Evolutionary conservation across 139 green algal species (phyloP), one percentile per base, ranked within the genome.

Genomic region (Zygnema cylindricum): DNA sequence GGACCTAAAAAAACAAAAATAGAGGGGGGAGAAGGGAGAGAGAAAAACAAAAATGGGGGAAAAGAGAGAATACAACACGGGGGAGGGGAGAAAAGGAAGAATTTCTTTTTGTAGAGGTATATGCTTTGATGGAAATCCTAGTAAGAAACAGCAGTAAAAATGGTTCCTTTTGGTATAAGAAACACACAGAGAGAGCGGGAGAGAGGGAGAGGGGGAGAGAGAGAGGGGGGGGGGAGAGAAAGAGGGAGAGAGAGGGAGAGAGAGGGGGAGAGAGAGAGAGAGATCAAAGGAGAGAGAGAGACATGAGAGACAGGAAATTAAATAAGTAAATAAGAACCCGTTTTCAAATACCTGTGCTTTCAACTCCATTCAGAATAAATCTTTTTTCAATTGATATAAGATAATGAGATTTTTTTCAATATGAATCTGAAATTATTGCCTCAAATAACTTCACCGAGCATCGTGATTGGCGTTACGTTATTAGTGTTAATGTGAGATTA

Each of bases 1-100:
- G 96, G 96, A n/a, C 96, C 96, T 89, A 16, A 11, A 85, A 49
- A 41, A 25, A 16, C 77, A 3, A 11, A 7, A 77, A 41, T 83
- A 40, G 49, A 25, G 39, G 16, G 11, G 11, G 11, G 11, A 25
- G 11, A 79, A 79, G 16, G 16, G 7, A 63, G 16, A 63, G 16
- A 63, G 16, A 63, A 63, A 25, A 25, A 63, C 49, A 63, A 63
- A 63, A 63, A 63, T 25, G 49, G 16, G 16, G 49, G 49, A 63
- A 63, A 41, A 79, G 36, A 3, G 71, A 41, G 71, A 7, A 7
- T 11, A 11, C 7, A 11, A 43, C 7, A 3, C 3, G 11, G 11
- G 71, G 36, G 11, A 79, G 36, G 71, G 71, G 36, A 41, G 71
- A 7, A 16, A 16, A 16, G 71, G 43, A 16, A 73, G 30, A 73